These are phyloP conservation scores for Crepidotus variabilis DNA, from an alignment of 768 basidiomycete genomes.

Conservation along the genomic window DNA sequence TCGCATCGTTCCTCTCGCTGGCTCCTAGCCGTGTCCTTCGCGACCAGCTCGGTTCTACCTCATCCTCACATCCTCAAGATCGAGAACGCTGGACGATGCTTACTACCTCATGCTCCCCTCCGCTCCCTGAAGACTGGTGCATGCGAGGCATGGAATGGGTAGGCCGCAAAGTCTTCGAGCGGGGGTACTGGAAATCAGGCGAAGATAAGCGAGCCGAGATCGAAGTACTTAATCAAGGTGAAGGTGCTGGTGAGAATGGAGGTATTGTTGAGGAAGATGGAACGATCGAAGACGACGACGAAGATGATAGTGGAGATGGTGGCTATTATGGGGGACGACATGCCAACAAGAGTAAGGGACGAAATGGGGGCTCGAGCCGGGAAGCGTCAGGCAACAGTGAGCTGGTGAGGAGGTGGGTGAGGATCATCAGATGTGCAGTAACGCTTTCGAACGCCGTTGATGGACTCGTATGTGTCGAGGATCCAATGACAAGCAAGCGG, in stretches of 20 bases:
- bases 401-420: constrained; percentile 64
- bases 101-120: constrained; percentile 63
- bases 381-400: constrained; percentile 25
- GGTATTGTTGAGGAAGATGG: constrained; percentile 63
- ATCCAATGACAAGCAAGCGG: constrained; percentile 29
- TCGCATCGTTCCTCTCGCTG: constrained; percentile 57
- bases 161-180: constrained; percentile 83
- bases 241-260: constrained; percentile 64
- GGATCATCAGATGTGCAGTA: constrained; percentile 68
- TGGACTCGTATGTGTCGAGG: constrained; percentile 68
- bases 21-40: too few species aligned
- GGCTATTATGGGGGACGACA: constrained; percentile 16
- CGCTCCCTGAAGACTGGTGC: constrained; percentile 93
- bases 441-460: constrained; percentile 66
- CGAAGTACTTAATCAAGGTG: constrained; percentile 69
- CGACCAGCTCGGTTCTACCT: too few species aligned
- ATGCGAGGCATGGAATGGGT: constrained; percentile 97
- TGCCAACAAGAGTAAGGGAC: constrained; percentile 7
- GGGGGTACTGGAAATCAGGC: constrained; percentile 89
- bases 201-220: constrained; percentile 68
- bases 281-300: constrained; percentile 3
- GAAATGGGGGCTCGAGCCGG: constrained; percentile 14
- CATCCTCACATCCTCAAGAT: too few species aligned
- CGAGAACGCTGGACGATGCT: constrained; percentile 60
- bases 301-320: constrained; percentile 8